A percentile compares a stretch with the other conserved stretches of the same genome.
These are phyloP conservation scores for Dothistroma septosporum DNA, from an alignment of 2,329 filamentous ascomycete genomes.

Conservation along the genomic window DNA sequence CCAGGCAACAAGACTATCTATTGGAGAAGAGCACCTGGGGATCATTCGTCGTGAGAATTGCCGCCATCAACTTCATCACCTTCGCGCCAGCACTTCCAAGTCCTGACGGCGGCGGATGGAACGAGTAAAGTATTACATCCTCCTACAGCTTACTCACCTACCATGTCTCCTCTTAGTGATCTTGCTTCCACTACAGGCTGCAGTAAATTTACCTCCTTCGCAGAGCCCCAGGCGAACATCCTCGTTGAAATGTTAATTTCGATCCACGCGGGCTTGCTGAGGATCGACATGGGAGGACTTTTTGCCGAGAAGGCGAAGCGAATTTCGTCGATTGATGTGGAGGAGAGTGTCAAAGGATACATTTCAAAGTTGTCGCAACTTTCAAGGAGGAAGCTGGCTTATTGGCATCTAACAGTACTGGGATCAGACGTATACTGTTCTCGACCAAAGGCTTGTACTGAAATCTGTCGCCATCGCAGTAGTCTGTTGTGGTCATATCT, in stretches of 20 bases:
- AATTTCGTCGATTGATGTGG: background rate
- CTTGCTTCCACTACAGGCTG: too few relatives aligned
- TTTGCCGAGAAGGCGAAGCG: background rate
- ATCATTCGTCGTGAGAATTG: background rate
- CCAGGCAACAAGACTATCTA: constrained; percentile 1
- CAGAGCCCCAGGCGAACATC: background rate
- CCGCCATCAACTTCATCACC: background rate
- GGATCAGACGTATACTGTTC: too few relatives aligned
- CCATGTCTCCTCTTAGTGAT: too few relatives aligned
- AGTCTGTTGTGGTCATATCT: too few relatives aligned
- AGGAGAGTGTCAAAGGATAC: background rate
- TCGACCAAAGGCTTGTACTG: too few relatives aligned
- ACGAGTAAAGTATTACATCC: constrained; percentile 4
- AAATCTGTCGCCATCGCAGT: too few relatives aligned
- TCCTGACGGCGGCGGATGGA: constrained; percentile 2
- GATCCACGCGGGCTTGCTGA: background rate
- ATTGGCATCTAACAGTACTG: too few relatives aligned
- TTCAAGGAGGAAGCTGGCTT: background rate
- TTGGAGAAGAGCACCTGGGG: background rate
- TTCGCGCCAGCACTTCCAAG: background rate
- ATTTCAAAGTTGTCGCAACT: background rate
- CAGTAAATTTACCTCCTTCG: constrained; percentile 1
- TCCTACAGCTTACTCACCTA: too few relatives aligned
- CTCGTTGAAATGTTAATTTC: background rate
- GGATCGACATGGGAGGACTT: background rate